These are phyloP conservation scores for Exophiala sideris DNA, from an alignment of 2,329 filamentous ascomycete genomes.

Conservation along the genomic window DNA sequence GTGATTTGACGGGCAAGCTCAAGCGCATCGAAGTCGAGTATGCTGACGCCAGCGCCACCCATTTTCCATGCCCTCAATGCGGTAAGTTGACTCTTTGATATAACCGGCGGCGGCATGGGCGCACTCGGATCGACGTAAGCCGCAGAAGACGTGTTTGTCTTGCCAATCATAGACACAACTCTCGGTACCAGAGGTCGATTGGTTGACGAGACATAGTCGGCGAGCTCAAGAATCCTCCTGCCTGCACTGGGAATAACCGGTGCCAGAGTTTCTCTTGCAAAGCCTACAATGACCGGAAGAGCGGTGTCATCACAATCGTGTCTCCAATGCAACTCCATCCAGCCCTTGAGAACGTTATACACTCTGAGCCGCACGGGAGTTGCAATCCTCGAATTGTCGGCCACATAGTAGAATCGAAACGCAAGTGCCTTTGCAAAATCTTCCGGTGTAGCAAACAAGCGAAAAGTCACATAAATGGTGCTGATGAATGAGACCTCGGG, in stretches of 20 bases:
- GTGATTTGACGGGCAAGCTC: constrained; percentile 92
- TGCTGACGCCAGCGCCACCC: constrained; percentile 65
- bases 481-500: constrained; percentile 89
- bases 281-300: constrained; percentile 70
- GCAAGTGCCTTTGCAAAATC: constrained; percentile 80
- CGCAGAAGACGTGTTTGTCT: constrained; percentile 72
- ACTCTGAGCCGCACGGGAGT: constrained; percentile 82
- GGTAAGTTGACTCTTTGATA: constrained; percentile 74
- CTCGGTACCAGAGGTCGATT: constrained; percentile 76
- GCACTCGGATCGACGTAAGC: constrained; percentile 68
- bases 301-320: constrained; percentile 75
- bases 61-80: constrained; percentile 71
- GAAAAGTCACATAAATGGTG: constrained; percentile 94
- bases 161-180: constrained; percentile 79
- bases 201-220: constrained; percentile 70
- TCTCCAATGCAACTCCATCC: constrained; percentile 95
- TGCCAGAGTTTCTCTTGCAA: constrained; percentile 71
- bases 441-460: constrained; percentile 79
- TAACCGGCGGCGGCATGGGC: constrained; percentile 64
- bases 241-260: constrained; percentile 71
- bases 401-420: constrained; percentile 88
- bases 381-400: constrained; percentile 70
- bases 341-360: constrained; percentile 95
- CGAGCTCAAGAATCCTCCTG: constrained; percentile 74
- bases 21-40: constrained; percentile 86